Evolutionary conservation across 1,139 yeast genomes (phyloP).

Genomic region (Pichia sp.): DNA sequence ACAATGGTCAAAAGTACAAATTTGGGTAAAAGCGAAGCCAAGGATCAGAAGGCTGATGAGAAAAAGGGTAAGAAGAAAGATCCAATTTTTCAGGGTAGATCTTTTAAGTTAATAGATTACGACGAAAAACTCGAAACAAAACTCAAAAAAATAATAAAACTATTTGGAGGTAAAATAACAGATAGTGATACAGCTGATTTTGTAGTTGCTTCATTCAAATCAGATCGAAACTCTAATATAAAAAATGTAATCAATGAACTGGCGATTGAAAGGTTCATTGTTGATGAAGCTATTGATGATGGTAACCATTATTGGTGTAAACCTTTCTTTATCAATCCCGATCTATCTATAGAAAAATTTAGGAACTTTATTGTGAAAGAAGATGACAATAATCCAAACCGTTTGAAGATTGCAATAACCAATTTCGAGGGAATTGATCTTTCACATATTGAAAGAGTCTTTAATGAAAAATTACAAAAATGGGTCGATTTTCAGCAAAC

Average conservation of each 20-base stretch:
- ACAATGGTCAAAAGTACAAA: constrained; percentile 36
- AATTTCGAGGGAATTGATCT: constrained; percentile 86
- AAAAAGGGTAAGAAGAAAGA: constrained; percentile 1
- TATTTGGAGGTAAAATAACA: constrained; percentile 19
- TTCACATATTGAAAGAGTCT: constrained; percentile 64
- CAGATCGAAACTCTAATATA: not conserved
- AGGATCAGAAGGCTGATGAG: not conserved
- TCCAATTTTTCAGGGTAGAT: constrained; percentile 16
- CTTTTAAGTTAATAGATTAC: constrained; percentile 18
- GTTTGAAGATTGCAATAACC: constrained; percentile 62
- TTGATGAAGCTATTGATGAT: constrained; percentile 7
- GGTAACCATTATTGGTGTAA: constrained; percentile 47
- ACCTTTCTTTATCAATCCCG: constrained; percentile 33
- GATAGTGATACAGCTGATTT: constrained; percentile 8
- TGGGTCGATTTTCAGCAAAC: constrained; percentile 44
- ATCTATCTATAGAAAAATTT: constrained; percentile 12
- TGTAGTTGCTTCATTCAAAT: constrained; percentile 17
- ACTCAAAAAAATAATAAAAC: constrained; percentile 33
- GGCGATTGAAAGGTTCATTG: constrained; percentile 63
- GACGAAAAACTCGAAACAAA: constrained; percentile 30
- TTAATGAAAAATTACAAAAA: constrained; percentile 31
- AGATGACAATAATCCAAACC: not conserved
- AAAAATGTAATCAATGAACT: constrained; percentile 55
- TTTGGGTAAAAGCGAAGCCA: not conserved
- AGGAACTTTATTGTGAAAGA: not conserved